Evolutionary conservation across 1,284 basidiomycete genomes (phyloP), one percentile per base, ranked within the genome.

Genomic region (Xanthoconium separans): DNA sequence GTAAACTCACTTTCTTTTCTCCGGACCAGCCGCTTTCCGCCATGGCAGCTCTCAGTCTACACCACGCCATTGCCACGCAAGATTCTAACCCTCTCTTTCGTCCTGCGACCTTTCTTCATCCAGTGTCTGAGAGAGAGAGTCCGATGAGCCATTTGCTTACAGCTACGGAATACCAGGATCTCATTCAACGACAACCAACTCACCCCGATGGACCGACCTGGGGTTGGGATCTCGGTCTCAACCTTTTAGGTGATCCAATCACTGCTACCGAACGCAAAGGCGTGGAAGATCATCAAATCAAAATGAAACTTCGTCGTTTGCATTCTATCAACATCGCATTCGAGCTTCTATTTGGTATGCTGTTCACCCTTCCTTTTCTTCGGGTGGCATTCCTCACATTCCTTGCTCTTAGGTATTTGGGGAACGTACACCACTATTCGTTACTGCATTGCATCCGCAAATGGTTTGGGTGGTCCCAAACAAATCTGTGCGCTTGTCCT

Each of bases 41-140:
- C 13, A 84, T 84, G 83, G 75, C 79, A 51, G 81, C 80, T 52
- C 65, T 83, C 53, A 78, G 79, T 64, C 74, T 83, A 46, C 83
- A 84, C 69, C 78, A 82, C 64, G 74, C 78, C 40, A 65, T 83
- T 51, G 79, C 80, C 65, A 61, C 73, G 47, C 68, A 73, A 22
- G 49, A 47, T 16, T 60, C 70, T 44, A 68, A 71, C 53, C 77
- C 80, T 40, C 77, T 78, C 2, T 61, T 79, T 39, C 56, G 49
- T 30, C 83, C 84, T 10, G 73, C 74, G 18, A 81, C 82, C 4
- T 72, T 84, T 12, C 74, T 76, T 34, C 76, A 76, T 27, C 72
- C 72, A 37, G 70, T 72, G 15, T 77, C 80, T 6, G 75, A 79
- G 22, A 77, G 82, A 57, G 78, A 29, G 22, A 37, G 78, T 73